Evolutionary conservation across 2,329 filamentous ascomycete genomes (phyloP), one percentile per base, ranked within the genome.

Genomic region (Stagonosporopsis cucurbitacearum): DNA sequence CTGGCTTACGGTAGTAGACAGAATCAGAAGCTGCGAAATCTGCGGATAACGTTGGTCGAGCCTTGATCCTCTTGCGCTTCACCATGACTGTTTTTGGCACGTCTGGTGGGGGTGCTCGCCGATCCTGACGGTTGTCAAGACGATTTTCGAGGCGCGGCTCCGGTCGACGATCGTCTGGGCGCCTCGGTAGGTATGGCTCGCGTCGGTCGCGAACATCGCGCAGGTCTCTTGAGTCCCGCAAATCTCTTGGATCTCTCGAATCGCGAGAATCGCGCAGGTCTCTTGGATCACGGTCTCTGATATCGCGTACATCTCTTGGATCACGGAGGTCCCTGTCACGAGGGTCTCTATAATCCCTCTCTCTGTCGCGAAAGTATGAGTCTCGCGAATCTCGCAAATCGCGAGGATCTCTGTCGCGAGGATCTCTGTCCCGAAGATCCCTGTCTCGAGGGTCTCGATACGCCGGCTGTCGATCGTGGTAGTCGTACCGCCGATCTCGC

Each of bases 1-100:
- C 94, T 1, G 93, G 93, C 72, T 97, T 98, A 61, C 94, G 85
- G 78, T 89, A 96, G 76, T 96, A 98, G 3, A 98, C 92, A 0
- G 93, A 97, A 41, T 94, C 89, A 0, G 93, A 96, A 6, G 82
- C 80, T 11, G 87, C 86, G 66, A 94, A 85, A 28, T 96, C 91
- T 22, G 86, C 79, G 0, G 88, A 79, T 1, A 98, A 78, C 5
- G 81, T 84, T 2, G 91, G 92, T 48, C 88, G 86, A 42, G 86
- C 81, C 70, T 92, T 95, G 12, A 86, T 78, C 26, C 89, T 86
- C 71, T 83, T 90, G 75, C 90, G 82, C 3, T 86, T 86, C 50
- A 90, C 80, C 64, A 84, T 86, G 64, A 84, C 78, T 58, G 77
- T 86, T 71, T 74, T 80, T 22, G 72, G 77, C 62, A 70, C 72